phyloP scores from a whole-genome alignment of 148 eudicot genomes.

The Pouteria glomerata region DNA sequence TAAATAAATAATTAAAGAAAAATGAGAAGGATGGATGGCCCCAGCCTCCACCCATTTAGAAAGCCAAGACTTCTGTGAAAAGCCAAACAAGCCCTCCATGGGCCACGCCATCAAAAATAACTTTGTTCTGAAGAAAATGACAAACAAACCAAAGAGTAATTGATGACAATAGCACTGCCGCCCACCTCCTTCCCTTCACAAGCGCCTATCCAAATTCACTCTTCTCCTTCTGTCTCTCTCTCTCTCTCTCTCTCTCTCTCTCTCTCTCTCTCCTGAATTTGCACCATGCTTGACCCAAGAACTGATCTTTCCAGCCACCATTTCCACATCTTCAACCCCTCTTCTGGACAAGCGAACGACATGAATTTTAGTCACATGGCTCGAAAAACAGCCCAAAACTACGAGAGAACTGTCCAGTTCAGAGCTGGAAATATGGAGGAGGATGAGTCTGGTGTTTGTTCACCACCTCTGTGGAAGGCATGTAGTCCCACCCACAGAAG shows the following conservation, averaged over 20 bases:
- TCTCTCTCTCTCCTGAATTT: neutral
- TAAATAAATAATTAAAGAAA: slow-evolving; percentile 4
- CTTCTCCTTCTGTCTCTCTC: neutral
- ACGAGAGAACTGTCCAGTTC: slow-evolving; percentile 31
- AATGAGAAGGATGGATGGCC: neutral
- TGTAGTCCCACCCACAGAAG: slow-evolving; percentile 15
- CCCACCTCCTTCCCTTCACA: slow-evolving; percentile 9
- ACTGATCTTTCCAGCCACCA: slow-evolving; percentile 26
- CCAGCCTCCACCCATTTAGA: slow-evolving; percentile 30
- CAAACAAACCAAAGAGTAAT: neutral
- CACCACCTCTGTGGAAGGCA: slow-evolving; percentile 70
- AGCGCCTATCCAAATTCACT: neutral
- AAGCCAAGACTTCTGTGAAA: slow-evolving; percentile 25
- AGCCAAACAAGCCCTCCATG: neutral
- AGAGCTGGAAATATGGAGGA: slow-evolving; percentile 24
- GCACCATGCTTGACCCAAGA: slow-evolving; percentile 49
- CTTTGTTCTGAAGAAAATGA: slow-evolving; percentile 2
- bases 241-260: slow-evolving; percentile 8
- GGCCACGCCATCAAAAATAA: neutral
- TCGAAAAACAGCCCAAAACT: slow-evolving; percentile 21
- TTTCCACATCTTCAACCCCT: slow-evolving; percentile 33
- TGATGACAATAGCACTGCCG: slow-evolving; percentile 17
- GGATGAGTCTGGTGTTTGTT: slow-evolving; percentile 39
- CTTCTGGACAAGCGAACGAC: slow-evolving; percentile 20
- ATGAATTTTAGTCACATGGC: slow-evolving; percentile 15